Conservation (phyloP, 257 asterid species). For the Nemophila menziesii region DNA sequence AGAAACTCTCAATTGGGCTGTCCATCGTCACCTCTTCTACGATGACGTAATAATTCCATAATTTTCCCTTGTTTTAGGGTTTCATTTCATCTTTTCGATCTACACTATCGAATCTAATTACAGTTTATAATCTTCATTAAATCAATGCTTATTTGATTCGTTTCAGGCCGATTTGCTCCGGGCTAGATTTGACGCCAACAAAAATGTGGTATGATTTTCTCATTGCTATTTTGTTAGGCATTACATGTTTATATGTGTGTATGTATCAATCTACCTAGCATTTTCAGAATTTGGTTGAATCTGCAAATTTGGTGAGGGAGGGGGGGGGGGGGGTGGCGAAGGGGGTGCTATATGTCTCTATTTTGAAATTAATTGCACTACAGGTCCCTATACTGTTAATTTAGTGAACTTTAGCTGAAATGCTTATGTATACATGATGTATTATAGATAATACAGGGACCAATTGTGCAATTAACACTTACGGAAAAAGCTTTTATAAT, state of each 20-base stretch:
- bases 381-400: too few species aligned
- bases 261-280: too few species aligned
- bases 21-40: slow-evolving; percentile 97
- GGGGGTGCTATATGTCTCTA: too few species aligned
- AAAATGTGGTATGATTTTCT: slow-evolving; percentile 46
- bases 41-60: slow-evolving; percentile 40
- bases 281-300: too few species aligned
- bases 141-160: neutral
- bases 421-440: too few species aligned
- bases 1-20: slow-evolving; percentile 98
- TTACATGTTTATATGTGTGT: neutral
- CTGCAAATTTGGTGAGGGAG: too few species aligned
- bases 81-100: slow-evolving; percentile 13
- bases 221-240: neutral
- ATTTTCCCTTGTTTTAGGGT: slow-evolving; percentile 17
- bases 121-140: neutral
- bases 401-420: too few species aligned
- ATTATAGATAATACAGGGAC: too few species aligned
- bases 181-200: slow-evolving; percentile 70
- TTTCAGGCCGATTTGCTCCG: slow-evolving; percentile 77
- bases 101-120: neutral
- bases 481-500: too few species aligned
- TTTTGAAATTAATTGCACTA: too few species aligned
- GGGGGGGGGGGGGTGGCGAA: too few species aligned
- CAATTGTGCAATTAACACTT: too few species aligned